Evolutionary conservation across 2,329 filamentous ascomycete species (phyloP), one percentile per base, ranked within the genome.

Genomic region (Fusarium coicis): DNA sequence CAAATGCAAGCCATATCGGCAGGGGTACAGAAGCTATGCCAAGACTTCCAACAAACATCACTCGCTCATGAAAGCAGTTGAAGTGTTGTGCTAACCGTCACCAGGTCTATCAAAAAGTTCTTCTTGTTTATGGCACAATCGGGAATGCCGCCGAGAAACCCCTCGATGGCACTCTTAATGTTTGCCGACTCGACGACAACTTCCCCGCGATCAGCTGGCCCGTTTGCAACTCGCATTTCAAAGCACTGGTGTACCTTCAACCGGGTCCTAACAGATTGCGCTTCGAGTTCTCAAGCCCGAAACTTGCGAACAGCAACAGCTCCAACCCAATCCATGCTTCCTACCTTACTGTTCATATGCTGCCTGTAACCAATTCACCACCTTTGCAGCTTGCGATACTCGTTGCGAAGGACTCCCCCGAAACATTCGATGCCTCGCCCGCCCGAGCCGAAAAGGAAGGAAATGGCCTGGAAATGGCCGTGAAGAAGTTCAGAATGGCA

Each of bases 401-500:
- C 7, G 84, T 98, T 16, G 96, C 91, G 30, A 95, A 93, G 79
- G 96, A 99, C 80, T 98, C 96, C 0, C 91, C 93, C 1, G 93
- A 89, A 43, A 96, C 92, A 4, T 98, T 93, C 77, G 95, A 98
- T 83, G 91, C 94, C 8, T 88, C 91, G 21, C 95, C 94, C 2
- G 90, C 94, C 61, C 89, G 93, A 54, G 85, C 89, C 62, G 90
- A 93, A 81, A 91, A 88, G 74, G 95, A 97, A 85, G 95, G 94
- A 23, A 97, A 97, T 81, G 89, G 88, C 3, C 80, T 98, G 40
- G 92, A 95, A 16, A 90, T 90, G 12, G 96, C 96, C 0, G 88
- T 97, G 57, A 90, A 90, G 77, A 99, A 99, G 80, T 98, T 96
- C 80, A 90, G 95, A 72, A 98, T 97, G 93, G 93, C 95, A 23